A percentile compares a stretch with the other conserved stretches of the same genome.
These are phyloP conservation scores for Plasmodium malariae DNA, from an alignment of 169 alveolate genomes.

Conservation along the genomic window DNA sequence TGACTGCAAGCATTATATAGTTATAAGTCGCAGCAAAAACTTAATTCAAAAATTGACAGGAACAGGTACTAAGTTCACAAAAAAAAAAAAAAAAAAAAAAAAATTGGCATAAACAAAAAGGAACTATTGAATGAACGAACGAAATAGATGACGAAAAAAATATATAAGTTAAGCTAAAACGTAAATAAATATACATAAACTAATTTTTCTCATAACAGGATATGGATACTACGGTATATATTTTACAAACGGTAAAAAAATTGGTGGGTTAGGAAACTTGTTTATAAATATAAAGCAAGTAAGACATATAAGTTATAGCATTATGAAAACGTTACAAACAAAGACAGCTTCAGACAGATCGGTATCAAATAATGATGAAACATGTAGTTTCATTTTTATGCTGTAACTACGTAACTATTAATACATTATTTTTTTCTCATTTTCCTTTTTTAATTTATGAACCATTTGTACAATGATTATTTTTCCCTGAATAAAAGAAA, in stretches of 20 bases:
- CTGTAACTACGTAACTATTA: constrained; percentile 13
- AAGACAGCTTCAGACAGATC: constrained; percentile 57
- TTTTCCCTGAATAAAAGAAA: not conserved
- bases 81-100: no score
- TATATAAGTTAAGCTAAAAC: not conserved
- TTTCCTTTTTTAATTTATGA: not conserved
- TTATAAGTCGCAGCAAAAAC: constrained; percentile 32
- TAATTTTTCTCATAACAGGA: not conserved
- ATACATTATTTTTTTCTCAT: no score
- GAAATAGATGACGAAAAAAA: not conserved
- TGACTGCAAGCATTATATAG: constrained; percentile 71
- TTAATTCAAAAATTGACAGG: constrained; percentile 69
- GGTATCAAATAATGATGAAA: constrained; percentile 57
- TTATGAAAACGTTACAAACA: constrained; percentile 57
- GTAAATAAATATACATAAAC: not conserved
- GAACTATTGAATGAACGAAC: no score
- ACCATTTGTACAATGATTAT: not conserved
- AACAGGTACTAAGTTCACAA: constrained; percentile 58
- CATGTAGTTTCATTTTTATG: constrained; percentile 53
- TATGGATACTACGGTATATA: constrained; percentile 63
- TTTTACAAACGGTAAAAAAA: constrained; percentile 70
- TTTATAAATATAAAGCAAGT: constrained; percentile 71
- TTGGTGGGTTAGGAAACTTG: constrained; percentile 55
- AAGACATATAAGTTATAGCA: constrained; percentile 58
- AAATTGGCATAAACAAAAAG: no score